Evolutionary conservation across 2,329 filamentous ascomycete genomes (phyloP).

Genomic region (Rasamsonia emersonii): DNA sequence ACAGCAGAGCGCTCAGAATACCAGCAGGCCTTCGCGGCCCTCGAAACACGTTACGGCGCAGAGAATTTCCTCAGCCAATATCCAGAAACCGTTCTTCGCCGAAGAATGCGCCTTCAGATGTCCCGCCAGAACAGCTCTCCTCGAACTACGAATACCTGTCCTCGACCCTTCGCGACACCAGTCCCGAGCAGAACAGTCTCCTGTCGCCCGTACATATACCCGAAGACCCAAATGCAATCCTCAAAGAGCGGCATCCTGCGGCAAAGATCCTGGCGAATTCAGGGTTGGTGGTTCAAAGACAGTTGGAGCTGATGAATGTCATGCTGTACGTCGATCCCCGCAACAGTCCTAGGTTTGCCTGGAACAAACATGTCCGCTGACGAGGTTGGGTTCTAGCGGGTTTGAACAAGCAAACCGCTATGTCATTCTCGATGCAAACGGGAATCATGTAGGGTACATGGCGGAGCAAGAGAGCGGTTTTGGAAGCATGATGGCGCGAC

Average conservation of each 20-base stretch:
- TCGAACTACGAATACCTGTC: constrained; percentile 9
- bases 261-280: constrained; percentile 52
- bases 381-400: constrained; percentile 29
- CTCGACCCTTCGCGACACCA: constrained; percentile 33
- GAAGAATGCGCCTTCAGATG: constrained; percentile 5
- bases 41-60: constrained; percentile 21
- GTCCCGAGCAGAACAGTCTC: constrained; percentile 43
- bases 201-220: constrained; percentile 54
- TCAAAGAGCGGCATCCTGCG: constrained; percentile 51
- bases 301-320: constrained; percentile 59
- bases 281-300: constrained; percentile 53
- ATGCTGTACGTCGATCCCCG: constrained; percentile 37
- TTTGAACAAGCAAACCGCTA: constrained; percentile 61
- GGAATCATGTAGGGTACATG: constrained; percentile 56
- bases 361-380: constrained; percentile 2
- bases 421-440: constrained; percentile 55
- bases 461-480: constrained; percentile 55
- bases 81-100: constrained; percentile 9
- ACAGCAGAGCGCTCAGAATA: constrained; percentile 17
- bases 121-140: constrained; percentile 3
- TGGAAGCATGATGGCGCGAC: constrained; percentile 47
- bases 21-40: constrained; percentile 19
- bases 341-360: background rate
- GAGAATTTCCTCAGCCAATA: constrained; percentile 9
- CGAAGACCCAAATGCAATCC: constrained; percentile 51